Percentiles rank a stretch among this genome's conserved stretches.
Evolutionary conservation across 2,329 filamentous ascomycete genomes (phyloP).

Genomic region (Trichoderma polysporum): DNA sequence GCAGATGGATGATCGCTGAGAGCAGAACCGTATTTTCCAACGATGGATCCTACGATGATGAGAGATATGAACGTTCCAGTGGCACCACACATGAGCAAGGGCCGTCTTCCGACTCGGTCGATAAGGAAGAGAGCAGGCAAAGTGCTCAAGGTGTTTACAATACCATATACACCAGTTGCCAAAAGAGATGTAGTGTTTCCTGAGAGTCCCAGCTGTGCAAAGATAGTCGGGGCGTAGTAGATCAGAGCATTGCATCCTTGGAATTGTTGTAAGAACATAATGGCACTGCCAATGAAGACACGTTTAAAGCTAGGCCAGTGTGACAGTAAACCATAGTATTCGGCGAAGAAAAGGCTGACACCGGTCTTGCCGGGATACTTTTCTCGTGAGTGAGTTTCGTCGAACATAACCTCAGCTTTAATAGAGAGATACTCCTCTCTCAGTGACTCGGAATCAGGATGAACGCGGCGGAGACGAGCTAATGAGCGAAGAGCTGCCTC

Average conservation of each 20-base stretch:
- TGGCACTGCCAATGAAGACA: conserved; percentile 52
- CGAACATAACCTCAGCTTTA: conserved; percentile 40
- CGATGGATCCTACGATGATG: conserved; percentile 50
- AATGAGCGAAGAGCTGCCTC: conserved; percentile 34
- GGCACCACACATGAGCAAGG: conserved; percentile 62
- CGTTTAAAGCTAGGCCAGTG: conserved; percentile 39
- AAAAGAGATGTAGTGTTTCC: conserved; percentile 47
- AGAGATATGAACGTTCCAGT: conserved; percentile 64
- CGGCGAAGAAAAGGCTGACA: conserved; percentile 32
- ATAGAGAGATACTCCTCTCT: conserved; percentile 37
- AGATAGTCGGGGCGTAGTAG: conserved; percentile 49
- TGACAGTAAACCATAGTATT: conserved; percentile 34
- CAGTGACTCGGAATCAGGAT: conserved; percentile 32
- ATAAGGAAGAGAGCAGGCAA: conserved; percentile 49
- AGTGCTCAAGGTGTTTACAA: conserved; percentile 51
- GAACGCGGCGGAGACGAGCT: conserved; percentile 35
- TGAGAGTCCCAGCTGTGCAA: conserved; percentile 42
- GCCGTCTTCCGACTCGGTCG: conserved; percentile 58
- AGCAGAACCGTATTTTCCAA: conserved; percentile 44
- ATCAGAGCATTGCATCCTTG: conserved; percentile 49
- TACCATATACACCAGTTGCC: conserved; percentile 58
- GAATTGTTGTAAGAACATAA: conserved; percentile 58
- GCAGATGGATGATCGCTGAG: conserved; percentile 41
- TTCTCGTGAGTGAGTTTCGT: conserved; percentile 31
- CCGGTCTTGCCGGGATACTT: conserved; percentile 34